Base-by-base conservation (phyloP, 768 basidiomycete species). In the Lactarius hengduanensis region DNA sequence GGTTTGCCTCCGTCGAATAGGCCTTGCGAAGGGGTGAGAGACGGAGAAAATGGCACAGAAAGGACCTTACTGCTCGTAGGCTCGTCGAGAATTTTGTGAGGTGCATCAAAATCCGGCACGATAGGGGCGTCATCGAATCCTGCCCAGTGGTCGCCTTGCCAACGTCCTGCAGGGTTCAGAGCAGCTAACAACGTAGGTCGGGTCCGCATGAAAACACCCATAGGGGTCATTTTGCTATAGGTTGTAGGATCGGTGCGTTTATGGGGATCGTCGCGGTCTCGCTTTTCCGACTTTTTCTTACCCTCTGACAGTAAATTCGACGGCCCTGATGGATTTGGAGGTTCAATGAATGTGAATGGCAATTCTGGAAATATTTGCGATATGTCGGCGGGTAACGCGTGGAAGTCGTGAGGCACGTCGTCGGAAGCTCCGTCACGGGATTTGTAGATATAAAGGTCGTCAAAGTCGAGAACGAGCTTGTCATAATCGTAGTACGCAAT, bases 181-280 rank as follows among this genome's bases (percentile, higher is more conserved):
- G 94, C 84, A 11, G 93, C 88, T 40, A 98, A 80, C 32, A 99
- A 82, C 2, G 94, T 89, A 2, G 94, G 93, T 74, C 90, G 92
- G 41, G 82, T 79, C 62, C 86, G 80, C 89, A 97, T 92, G 74
- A 96, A 89, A 64, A 83, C 80, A 30, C 87, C 88, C 55, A 87
- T 82, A 32, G 92, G 89, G 30, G 86, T 85, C 32, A 98, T 78
- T 69, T 90, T 92, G 36, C 87, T 86, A 64, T 86, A 87, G 18
- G 86, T 85, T 9, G 87, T 84, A 60, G 95, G 94, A 71, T 98
- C 96, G 1, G 84, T 72, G 36, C 96, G 82, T 77, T 83, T 88
- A 74, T 82, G 84, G n/a, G 86, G 85, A 73, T 88, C 90, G 71
- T 93, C 84, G 70, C 84, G 80, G 71, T 81, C 86, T 61, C 81